Base-by-base conservation (phyloP, 768 basidiomycete genomes). In the Termitomyces sp. region DNA sequence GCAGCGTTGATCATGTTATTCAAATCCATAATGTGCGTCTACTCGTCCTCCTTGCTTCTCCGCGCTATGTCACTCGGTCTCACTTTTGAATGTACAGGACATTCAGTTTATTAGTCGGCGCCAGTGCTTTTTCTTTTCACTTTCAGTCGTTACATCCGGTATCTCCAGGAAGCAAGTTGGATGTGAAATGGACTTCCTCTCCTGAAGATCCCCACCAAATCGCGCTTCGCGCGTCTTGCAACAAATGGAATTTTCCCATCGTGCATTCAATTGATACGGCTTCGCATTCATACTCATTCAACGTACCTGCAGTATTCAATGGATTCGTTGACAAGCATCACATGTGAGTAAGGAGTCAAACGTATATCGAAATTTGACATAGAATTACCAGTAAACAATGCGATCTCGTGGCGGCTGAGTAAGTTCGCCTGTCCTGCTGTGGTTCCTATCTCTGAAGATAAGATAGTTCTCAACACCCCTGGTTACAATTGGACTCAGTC, bases 241-340 rank as follows among this genome's bases (percentile, higher is more conserved):
- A 1, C 4, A n/a, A 26, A n/a, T 1, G n/a, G n/a, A n/a, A n/a
- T n/a, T 3, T 1, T 13, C 5, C 3, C 5, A 6, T 48, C 8
- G 48, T 14, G 8, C 1, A n/a, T 1, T 32, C 48, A 8, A 32
- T 8, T 32, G 6, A 36, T 3, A 52, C 50, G 23, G 9, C 7
- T 38, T 16, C 1, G 7, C 2, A 12, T 7, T 36, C 50, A 26
- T 2, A 23, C 1, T 10, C 35, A n/a, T n/a, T n/a, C n/a, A n/a
- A n/a, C n/a, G n/a, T n/a, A n/a, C n/a, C n/a, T n/a, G n/a, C n/a
- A n/a, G n/a, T n/a, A n/a, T n/a, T n/a, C n/a, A n/a, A n/a, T n/a
- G n/a, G n/a, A n/a, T n/a, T n/a, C n/a, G n/a, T n/a, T n/a, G n/a
- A n/a, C n/a, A n/a, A n/a, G n/a, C n/a, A n/a, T 0, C 14, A 3